A percentile compares a stretch with the other conserved stretches of the same genome.
Conservation (phyloP, 768 basidiomycete species). For the Glaciozyma martinii region DNA sequence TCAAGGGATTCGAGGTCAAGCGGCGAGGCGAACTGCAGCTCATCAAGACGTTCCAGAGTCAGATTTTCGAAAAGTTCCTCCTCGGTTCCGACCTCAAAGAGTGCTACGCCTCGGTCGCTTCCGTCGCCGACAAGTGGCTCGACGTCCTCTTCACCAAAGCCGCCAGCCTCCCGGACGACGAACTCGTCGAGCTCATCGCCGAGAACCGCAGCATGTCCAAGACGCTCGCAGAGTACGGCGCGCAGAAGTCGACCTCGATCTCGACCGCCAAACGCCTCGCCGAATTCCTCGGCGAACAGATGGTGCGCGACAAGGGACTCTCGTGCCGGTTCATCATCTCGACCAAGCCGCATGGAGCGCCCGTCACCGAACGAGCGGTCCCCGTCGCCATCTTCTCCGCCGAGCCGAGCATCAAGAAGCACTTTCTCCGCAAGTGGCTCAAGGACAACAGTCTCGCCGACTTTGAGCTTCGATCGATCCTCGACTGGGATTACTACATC, state of each 20-base stretch:
- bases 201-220: conserved; percentile 97
- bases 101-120: conserved; percentile 87
- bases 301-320: conserved; percentile 99
- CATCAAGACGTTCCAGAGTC: conserved; percentile 98
- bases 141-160: conserved; percentile 86
- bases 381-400: conserved; percentile 97
- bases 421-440: conserved; percentile 90
- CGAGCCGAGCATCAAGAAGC: conserved; percentile 78
- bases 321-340: conserved; percentile 99
- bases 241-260: conserved; percentile 96
- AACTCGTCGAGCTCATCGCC: conserved; percentile 93
- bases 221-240: conserved; percentile 89
- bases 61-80: conserved; percentile 95
- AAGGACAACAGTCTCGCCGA: conserved; percentile 78
- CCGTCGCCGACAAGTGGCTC: conserved; percentile 92
- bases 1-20: conserved; percentile 99
- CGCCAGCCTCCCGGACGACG: conserved; percentile 75
- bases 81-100: conserved; percentile 87
- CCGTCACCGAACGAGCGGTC: conserved; percentile 92
- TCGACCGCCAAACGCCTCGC: conserved; percentile 89
- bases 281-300: conserved; percentile 92
- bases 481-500: conserved; percentile 98
- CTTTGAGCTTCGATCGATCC: conserved; percentile 85
- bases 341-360: conserved; percentile 78
- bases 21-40: conserved; percentile 93